phyloP scores from a whole-genome alignment of 495 filamentous ascomycete genomes.

The Penicillium bovifimosum region DNA sequence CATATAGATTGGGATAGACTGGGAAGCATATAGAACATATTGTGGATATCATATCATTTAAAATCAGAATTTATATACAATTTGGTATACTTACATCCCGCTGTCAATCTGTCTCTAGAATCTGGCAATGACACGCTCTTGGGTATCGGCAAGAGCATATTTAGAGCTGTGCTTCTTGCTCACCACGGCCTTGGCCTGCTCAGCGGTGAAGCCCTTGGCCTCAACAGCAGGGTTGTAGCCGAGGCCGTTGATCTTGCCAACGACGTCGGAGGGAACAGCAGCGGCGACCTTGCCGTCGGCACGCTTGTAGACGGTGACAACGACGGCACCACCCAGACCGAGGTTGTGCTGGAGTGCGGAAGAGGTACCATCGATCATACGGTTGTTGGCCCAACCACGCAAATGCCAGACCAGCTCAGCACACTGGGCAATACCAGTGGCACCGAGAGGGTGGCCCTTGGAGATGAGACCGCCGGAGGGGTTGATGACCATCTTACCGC shows the following conservation, averaged over 20 bases:
- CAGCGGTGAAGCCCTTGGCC: slow-evolving; percentile 76
- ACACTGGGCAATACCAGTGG: slow-evolving; percentile 89
- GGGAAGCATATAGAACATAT: neutral
- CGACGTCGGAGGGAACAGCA: slow-evolving; percentile 49
- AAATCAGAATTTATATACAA: slow-evolving; percentile 18
- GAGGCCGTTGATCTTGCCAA: slow-evolving; percentile 59
- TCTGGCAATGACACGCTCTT: slow-evolving; percentile 62
- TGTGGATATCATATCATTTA: slow-evolving; percentile 10
- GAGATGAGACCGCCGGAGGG: slow-evolving; percentile 91
- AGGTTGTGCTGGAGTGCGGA: slow-evolving; percentile 89
- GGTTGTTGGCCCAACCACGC: slow-evolving; percentile 92
- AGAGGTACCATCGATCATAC: slow-evolving; percentile 59
- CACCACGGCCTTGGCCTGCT: slow-evolving; percentile 64
- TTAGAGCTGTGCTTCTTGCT: slow-evolving; percentile 62
- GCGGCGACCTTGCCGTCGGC: slow-evolving; percentile 65
- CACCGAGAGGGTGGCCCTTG: slow-evolving; percentile 93
- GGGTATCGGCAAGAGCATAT: slow-evolving; percentile 70
- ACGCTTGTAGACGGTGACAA: slow-evolving; percentile 87
- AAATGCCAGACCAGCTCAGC: slow-evolving; percentile 96
- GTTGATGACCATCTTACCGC: slow-evolving; percentile 82
- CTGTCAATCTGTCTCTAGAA: slow-evolving; percentile 34
- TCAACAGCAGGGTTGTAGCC: slow-evolving; percentile 93
- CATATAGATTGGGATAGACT: neutral
- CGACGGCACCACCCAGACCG: slow-evolving; percentile 84
- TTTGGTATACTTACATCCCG: neutral